Percentiles rank a stretch among this genome's conserved stretches.
Conservation (phyloP, 2,329 filamentous ascomycete genomes). For the Cercospora zeina region DNA sequence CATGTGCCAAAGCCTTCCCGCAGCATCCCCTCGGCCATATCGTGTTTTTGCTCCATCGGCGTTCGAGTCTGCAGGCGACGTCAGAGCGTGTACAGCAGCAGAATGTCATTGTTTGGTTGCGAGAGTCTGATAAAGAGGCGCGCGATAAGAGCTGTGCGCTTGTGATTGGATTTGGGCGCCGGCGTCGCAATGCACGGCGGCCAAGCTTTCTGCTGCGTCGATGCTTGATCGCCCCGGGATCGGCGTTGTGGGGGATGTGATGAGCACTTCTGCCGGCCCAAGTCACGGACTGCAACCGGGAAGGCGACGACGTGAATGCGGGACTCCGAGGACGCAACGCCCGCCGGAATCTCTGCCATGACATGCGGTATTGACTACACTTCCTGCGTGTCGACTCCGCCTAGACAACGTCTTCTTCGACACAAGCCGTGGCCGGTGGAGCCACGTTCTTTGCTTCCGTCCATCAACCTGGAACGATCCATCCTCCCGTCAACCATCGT, state of each 20-base stretch:
- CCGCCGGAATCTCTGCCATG: constrained; percentile 1
- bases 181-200: constrained; percentile 1
- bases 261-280: not conserved
- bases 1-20: not conserved
- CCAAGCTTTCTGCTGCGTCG: constrained; percentile 9
- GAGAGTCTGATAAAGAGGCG: constrained; percentile 5
- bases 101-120: constrained; percentile 8
- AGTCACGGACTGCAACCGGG: not conserved
- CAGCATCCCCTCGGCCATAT: constrained; percentile 5
- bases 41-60: not conserved
- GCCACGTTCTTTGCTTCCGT: constrained; percentile 1
- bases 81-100: not conserved
- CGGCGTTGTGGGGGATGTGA: constrained; percentile 7
- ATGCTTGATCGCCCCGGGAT: constrained; percentile 2
- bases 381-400: not conserved
- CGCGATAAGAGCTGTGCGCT: constrained; percentile 8
- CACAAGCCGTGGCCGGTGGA: not conserved
- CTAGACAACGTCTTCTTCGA: not conserved
- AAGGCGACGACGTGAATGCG: not conserved
- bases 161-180: constrained; percentile 11
- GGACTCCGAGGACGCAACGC: not conserved
- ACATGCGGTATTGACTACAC: not conserved
- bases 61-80: constrained; percentile 4
- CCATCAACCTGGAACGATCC: not conserved
- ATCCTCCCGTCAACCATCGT: not conserved